These are phyloP conservation scores for Jaltomata sinuosa DNA, from an alignment of 257 asterid species.

Conservation along the genomic window DNA sequence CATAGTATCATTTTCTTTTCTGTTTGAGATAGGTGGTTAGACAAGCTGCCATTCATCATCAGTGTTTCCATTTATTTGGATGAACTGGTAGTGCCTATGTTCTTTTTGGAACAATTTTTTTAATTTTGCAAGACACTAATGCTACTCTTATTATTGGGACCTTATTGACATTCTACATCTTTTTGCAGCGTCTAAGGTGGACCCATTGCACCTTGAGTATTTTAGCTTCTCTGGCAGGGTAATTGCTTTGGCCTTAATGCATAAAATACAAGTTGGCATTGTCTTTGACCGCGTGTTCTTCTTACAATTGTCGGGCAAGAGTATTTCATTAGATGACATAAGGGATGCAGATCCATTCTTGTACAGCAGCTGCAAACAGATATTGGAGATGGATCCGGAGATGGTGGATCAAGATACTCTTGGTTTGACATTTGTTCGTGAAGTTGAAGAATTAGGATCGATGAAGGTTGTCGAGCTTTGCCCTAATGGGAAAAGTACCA, in stretches of 20 bases:
- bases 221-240: constrained; percentile 81
- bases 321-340: constrained; percentile 67
- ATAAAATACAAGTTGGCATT: constrained; percentile 83
- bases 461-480: constrained; percentile 73
- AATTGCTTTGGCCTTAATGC: constrained; percentile 89
- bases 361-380: constrained; percentile 86
- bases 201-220: constrained; percentile 82
- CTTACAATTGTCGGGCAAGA: constrained; percentile 59
- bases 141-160: neutral
- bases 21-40: neutral
- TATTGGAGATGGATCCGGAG: constrained; percentile 83
- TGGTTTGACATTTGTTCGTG: constrained; percentile 75
- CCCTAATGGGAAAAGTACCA: constrained; percentile 45
- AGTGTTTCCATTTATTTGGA: neutral
- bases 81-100: constrained; percentile 8
- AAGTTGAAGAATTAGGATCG: constrained; percentile 75
- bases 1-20: neutral
- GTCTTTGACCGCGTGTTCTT: constrained; percentile 83
- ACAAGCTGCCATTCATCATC: neutral
- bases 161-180: neutral
- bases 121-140: neutral
- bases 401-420: constrained; percentile 77
- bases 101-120: constrained; percentile 1
- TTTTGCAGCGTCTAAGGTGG: constrained; percentile 86
- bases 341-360: constrained; percentile 78